Conservation (phyloP, 805 yeast genomes). For the Kockiozyma suomiensis region DNA sequence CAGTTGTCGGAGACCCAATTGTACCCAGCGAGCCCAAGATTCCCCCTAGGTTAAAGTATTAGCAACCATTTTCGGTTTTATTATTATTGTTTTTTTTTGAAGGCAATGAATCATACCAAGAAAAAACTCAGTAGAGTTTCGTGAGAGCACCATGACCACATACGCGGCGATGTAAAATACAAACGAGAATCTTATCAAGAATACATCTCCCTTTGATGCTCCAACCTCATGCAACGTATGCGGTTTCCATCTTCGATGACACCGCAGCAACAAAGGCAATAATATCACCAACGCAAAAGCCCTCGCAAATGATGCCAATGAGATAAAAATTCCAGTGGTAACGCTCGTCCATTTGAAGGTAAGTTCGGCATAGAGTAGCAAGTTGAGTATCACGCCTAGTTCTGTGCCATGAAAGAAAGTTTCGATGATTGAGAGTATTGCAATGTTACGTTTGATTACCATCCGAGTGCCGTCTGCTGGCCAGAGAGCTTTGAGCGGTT, state of each 20-base stretch:
- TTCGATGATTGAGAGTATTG: constrained; percentile 19
- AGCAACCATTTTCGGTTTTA: too few species aligned
- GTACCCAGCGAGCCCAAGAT: constrained; percentile 18
- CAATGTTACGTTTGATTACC: constrained; percentile 20
- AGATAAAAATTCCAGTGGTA: constrained; percentile 39
- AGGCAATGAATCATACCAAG: constrained; percentile 3
- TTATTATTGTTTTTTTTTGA: too few species aligned
- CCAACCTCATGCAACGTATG: constrained; percentile 19
- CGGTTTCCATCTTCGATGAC: constrained; percentile 12
- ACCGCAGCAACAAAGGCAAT: constrained; percentile 33
- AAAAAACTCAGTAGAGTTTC: constrained; percentile 2
- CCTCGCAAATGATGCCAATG: constrained; percentile 37
- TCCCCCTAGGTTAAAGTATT: constrained; percentile 11
- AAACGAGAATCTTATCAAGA: constrained; percentile 13
- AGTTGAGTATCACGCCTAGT: constrained; percentile 18
- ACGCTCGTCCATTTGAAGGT: constrained; percentile 41
- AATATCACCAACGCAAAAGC: constrained; percentile 35
- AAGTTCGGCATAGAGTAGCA: constrained; percentile 38
- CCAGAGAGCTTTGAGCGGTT: constrained; percentile 36
- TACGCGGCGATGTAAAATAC: constrained; percentile 3
- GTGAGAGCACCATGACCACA: constrained; percentile 7
- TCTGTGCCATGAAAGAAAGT: constrained; percentile 23
- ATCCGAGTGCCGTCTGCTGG: constrained; percentile 22
- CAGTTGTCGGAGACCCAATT: constrained; percentile 23
- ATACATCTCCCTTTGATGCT: constrained; percentile 17